Percentiles rank a stretch among this genome's conserved stretches.
Evolutionary conservation across 371 early-diverging fungal genomes (phyloP).

Genomic region (Haplosporangium sp.): DNA sequence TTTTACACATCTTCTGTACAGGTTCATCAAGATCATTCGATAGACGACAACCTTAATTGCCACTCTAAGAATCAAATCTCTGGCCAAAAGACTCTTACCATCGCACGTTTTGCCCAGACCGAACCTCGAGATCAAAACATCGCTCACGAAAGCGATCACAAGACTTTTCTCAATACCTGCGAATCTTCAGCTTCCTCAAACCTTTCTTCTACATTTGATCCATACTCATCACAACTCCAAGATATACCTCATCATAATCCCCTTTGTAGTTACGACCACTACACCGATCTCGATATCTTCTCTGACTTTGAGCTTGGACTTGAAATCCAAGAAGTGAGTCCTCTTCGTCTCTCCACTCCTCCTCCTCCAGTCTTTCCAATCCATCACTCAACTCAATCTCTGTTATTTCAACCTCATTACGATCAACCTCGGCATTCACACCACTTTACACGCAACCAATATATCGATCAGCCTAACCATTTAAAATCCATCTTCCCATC

Average conservation of each 20-base stretch:
- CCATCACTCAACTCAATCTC: not conserved
- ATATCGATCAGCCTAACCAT: not conserved
- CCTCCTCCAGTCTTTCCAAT: not conserved
- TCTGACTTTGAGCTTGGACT: not conserved
- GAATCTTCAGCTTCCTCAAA: not conserved
- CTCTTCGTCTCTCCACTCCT: no score
- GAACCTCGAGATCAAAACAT: not conserved
- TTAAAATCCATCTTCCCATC: not conserved
- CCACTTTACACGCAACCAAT: no score
- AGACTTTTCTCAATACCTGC: not conserved
- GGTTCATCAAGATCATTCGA: not conserved
- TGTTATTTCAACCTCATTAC: not conserved
- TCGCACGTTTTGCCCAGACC: not conserved
- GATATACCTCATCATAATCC: not conserved
- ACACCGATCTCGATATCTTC: not conserved
- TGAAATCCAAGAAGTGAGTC: not conserved
- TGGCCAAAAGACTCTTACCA: not conserved
- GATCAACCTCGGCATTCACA: no score
- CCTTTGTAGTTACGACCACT: constrained; percentile 7
- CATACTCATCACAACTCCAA: not conserved
- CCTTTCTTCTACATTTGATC: not conserved
- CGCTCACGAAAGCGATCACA: not conserved
- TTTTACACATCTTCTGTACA: not conserved
- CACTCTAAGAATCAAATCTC: not conserved
- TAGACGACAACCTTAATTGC: not conserved